Evolutionary conservation across 2,329 filamentous ascomycete genomes (phyloP).

Genomic region (Ophiostoma quercus): DNA sequence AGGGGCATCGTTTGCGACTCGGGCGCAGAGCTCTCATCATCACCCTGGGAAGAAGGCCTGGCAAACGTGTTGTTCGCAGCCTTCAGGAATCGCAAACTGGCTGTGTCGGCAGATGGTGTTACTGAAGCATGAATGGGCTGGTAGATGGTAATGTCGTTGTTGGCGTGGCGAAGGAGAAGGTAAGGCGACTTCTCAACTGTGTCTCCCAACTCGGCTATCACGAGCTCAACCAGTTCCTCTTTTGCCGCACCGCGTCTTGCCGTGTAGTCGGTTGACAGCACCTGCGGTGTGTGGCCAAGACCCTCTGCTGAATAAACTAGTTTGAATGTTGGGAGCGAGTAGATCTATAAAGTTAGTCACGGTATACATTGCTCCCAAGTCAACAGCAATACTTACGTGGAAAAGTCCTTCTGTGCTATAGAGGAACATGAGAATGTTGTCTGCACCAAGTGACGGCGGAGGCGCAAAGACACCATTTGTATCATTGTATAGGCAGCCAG

Average conservation of each 20-base stretch:
- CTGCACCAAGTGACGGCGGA: conserved; percentile 33
- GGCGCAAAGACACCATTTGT: conserved; percentile 50
- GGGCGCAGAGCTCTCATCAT: conserved; percentile 25
- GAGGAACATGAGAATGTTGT: conserved; percentile 67
- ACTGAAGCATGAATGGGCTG: conserved; percentile 58
- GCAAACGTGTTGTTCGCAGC: conserved; percentile 46
- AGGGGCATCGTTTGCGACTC: conserved; percentile 42
- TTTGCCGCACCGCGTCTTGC: conserved; percentile 65
- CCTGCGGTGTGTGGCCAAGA: conserved; percentile 69
- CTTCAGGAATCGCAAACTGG: conserved; percentile 20
- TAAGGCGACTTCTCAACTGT: conserved; percentile 64
- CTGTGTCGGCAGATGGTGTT: not conserved
- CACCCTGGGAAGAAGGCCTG: conserved; percentile 43
- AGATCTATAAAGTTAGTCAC: conserved; percentile 46
- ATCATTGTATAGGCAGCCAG: conserved; percentile 79
- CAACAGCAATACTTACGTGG: conserved; percentile 45
- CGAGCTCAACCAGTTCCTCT: conserved; percentile 70
- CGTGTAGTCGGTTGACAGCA: conserved; percentile 66
- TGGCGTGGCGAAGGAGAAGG: conserved; percentile 71
- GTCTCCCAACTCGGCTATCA: conserved; percentile 83
- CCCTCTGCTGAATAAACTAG: conserved; percentile 71
- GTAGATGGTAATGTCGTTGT: conserved; percentile 82
- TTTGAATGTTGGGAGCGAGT: conserved; percentile 67
- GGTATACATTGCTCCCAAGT: not conserved
- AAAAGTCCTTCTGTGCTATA: conserved; percentile 70